phyloP scores from a whole-genome alignment of 192 early-diverging fungal genomes.

The Diversispora eburnea region DNA sequence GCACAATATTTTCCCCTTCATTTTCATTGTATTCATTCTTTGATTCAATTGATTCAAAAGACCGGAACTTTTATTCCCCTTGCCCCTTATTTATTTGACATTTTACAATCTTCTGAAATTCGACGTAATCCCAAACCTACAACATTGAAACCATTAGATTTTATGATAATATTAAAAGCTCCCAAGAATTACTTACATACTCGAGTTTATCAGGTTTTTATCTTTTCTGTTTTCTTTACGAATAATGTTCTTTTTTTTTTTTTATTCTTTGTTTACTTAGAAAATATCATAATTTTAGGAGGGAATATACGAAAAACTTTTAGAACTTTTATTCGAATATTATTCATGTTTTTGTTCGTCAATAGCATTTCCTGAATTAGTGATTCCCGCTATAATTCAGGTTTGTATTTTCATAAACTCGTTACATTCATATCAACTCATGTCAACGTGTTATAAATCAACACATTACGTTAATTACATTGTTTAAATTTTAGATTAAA shows the following conservation, averaged over 20 bases:
- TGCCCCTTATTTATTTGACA: conserved; percentile 80
- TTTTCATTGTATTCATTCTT: conserved; percentile 73
- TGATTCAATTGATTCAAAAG: conserved; percentile 67
- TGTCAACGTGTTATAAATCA: too few relatives aligned
- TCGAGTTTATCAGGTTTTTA: conserved; percentile 64
- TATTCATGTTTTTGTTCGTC: conserved; percentile 67
- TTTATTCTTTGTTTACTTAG: background rate
- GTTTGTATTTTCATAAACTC: conserved; percentile 29
- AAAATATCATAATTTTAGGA: conserved; percentile 38
- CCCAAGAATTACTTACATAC: conserved; percentile 84
- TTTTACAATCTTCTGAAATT: conserved; percentile 73
- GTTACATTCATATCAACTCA: background rate
- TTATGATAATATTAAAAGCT: conserved; percentile 70
- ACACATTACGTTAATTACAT: too few relatives aligned
- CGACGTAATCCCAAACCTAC: conserved; percentile 67
- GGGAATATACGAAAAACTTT: conserved; percentile 77
- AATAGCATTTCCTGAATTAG: conserved; percentile 94
- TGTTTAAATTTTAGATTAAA: conserved; percentile 47
- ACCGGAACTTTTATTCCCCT: conserved; percentile 83
- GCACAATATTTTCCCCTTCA: conserved; percentile 90
- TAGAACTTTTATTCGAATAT: conserved; percentile 69
- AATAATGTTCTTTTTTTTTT: background rate
- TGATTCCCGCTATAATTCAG: conserved; percentile 79
- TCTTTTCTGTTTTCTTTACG: conserved; percentile 2
- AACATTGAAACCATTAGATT: conserved; percentile 83